Evolutionary conservation across 2,329 filamentous ascomycete genomes (phyloP).

Genomic region (Trichoderma gracile): DNA sequence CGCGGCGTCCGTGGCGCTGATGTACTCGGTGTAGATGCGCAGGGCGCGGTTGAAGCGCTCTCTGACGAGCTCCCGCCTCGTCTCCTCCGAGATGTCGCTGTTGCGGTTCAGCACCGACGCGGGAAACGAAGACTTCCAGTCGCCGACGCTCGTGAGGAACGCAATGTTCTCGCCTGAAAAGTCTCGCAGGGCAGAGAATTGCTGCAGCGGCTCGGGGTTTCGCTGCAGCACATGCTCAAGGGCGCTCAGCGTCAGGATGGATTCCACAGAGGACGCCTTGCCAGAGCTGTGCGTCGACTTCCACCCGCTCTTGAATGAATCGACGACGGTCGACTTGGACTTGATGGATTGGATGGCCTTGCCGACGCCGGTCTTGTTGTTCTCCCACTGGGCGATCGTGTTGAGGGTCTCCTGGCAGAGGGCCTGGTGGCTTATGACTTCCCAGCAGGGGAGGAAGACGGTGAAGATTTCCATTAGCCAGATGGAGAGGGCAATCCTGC

Average conservation of each 20-base stretch:
- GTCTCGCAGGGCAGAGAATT: slow-evolving; percentile 65
- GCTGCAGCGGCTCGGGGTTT: slow-evolving; percentile 60
- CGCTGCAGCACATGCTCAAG: slow-evolving; percentile 61
- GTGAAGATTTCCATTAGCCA: slow-evolving; percentile 61
- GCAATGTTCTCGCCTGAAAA: slow-evolving; percentile 73
- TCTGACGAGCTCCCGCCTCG: slow-evolving; percentile 38
- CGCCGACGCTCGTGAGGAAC: slow-evolving; percentile 60
- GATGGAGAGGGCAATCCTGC: slow-evolving; percentile 53
- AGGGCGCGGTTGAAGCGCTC: slow-evolving; percentile 59
- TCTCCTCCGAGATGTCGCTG: slow-evolving; percentile 25
- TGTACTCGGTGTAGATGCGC: slow-evolving; percentile 61
- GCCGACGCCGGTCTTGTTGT: slow-evolving; percentile 36
- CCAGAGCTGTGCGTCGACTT: slow-evolving; percentile 40
- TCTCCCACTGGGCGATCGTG: slow-evolving; percentile 48
- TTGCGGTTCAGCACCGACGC: slow-evolving; percentile 28
- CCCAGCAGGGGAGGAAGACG: slow-evolving; percentile 62
- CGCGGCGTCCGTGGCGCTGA: slow-evolving; percentile 59
- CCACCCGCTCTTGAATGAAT: slow-evolving; percentile 34
- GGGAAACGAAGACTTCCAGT: slow-evolving; percentile 52
- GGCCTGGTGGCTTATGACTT: slow-evolving; percentile 49
- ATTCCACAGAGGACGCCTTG: slow-evolving; percentile 38
- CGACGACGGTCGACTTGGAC: slow-evolving; percentile 32
- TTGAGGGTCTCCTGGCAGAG: slow-evolving; percentile 47
- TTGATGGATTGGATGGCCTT: slow-evolving; percentile 28
- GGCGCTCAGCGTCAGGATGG: slow-evolving; percentile 59